Conservation (phyloP, 202 grass and related monocot genomes). For the Dendrocalamus latiflorus region DNA sequence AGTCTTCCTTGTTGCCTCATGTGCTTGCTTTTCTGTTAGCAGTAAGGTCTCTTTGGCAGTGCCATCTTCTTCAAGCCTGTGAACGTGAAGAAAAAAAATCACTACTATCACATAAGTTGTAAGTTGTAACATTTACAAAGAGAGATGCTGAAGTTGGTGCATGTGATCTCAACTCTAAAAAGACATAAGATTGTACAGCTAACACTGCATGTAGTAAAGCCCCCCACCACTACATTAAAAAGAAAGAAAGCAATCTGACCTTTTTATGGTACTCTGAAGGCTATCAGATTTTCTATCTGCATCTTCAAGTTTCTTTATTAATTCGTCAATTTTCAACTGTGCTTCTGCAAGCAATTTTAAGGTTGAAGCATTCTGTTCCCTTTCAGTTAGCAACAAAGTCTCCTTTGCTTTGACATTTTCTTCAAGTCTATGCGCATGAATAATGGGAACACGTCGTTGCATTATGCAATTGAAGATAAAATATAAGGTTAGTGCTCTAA, state of each 20-base stretch:
- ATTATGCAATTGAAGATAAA: slow-evolving; percentile 39
- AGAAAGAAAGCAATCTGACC: slow-evolving; percentile 39
- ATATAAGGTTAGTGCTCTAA: slow-evolving; percentile 29
- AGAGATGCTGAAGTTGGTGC: not conserved
- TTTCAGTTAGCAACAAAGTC: slow-evolving; percentile 57
- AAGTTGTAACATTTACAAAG: slow-evolving; percentile 24
- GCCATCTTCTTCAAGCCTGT: slow-evolving; percentile 70
- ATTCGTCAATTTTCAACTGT: slow-evolving; percentile 57
- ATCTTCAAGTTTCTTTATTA: slow-evolving; percentile 61
- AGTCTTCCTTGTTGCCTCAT: slow-evolving; percentile 43
- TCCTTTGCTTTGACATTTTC: slow-evolving; percentile 60
- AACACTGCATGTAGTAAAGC: slow-evolving; percentile 12
- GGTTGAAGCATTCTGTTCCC: slow-evolving; percentile 54
- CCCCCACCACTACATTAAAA: not conserved
- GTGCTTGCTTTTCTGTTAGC: slow-evolving; percentile 53
- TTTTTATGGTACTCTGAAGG: slow-evolving; percentile 56
- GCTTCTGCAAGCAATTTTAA: slow-evolving; percentile 58
- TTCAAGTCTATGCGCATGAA: slow-evolving; percentile 49
- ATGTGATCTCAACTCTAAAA: slow-evolving; percentile 19
- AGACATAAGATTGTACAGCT: slow-evolving; percentile 10
- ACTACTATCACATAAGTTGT: slow-evolving; percentile 14
- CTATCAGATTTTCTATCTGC: slow-evolving; percentile 55
- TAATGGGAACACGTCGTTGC: slow-evolving; percentile 15
- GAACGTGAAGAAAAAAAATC: slow-evolving; percentile 18
- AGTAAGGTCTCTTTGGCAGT: slow-evolving; percentile 48